phyloP scores from a whole-genome alignment of 257 asterid genomes.

The Fraxinus anomala region DNA sequence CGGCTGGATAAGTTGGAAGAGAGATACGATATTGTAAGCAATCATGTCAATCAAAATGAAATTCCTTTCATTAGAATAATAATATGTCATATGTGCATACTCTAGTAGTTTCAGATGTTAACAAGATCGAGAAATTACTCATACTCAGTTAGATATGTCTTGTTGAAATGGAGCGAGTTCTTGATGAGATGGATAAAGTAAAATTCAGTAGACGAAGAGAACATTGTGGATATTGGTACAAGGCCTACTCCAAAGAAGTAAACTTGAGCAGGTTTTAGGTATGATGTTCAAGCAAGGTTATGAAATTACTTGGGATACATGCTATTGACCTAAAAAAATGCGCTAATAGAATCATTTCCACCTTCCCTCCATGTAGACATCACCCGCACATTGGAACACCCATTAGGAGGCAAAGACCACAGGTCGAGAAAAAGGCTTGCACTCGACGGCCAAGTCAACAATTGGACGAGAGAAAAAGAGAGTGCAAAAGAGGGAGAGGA shows the following conservation, averaged over 20 bases:
- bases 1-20: constrained; percentile 77
- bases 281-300: constrained; percentile 69
- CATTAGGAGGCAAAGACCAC: too few species aligned
- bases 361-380: too few species aligned
- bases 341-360: too few species aligned
- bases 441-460: too few species aligned
- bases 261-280: constrained; percentile 65
- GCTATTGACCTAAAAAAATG: background rate
- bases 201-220: constrained; percentile 52
- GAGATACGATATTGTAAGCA: constrained; percentile 53
- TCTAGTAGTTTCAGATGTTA: constrained; percentile 41
- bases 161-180: constrained; percentile 79
- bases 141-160: constrained; percentile 46
- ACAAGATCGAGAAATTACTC: background rate
- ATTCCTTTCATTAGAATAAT: constrained; percentile 53
- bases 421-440: too few species aligned
- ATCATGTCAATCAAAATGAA: constrained; percentile 41
- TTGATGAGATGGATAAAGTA: constrained; percentile 63
- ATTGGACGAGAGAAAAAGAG: too few species aligned
- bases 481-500: too few species aligned
- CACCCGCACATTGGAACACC: too few species aligned
- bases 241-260: constrained; percentile 52
- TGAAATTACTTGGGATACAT: constrained; percentile 30
- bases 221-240: constrained; percentile 67
- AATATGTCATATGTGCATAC: constrained; percentile 30